A percentile compares a stretch with the other conserved stretches of the same genome.
Conservation (phyloP, 2,329 filamentous ascomycete genomes). For the Sporothrix brasiliensis region DNA sequence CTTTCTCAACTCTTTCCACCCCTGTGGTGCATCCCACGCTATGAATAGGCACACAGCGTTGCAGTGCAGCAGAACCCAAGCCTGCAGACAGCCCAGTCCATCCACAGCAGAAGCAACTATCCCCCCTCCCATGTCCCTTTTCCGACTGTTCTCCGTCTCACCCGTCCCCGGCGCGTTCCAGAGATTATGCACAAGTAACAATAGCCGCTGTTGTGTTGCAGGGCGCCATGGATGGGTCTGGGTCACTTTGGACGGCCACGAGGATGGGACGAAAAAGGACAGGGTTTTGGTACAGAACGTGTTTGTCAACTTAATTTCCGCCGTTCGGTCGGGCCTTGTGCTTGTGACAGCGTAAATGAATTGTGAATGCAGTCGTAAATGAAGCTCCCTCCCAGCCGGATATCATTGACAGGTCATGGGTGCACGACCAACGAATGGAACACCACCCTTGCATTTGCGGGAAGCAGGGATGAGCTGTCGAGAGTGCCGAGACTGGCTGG, state of each 20-base stretch:
- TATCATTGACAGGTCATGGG: not conserved
- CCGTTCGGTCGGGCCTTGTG: not conserved
- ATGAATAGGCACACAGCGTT: conserved; percentile 22
- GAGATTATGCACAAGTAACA: conserved; percentile 9
- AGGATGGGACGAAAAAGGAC: not conserved
- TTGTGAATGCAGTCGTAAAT: not conserved
- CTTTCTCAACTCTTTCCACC: not conserved
- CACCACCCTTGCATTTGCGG: not conserved
- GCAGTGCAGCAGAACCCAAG: conserved; percentile 4
- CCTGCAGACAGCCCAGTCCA: not conserved
- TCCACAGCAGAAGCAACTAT: not conserved
- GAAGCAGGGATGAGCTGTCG: conserved; percentile 17
- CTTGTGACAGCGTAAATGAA: not conserved
- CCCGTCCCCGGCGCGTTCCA: not conserved
- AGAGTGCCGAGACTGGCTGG: not conserved
- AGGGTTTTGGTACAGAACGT: not conserved
- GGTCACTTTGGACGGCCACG: not conserved
- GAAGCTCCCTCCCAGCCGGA: not conserved
- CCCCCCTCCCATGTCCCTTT: not conserved
- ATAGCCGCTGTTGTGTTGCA: conserved; percentile 5
- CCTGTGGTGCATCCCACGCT: conserved; percentile 1
- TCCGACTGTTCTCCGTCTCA: not conserved
- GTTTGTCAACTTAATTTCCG: conserved; percentile 2
- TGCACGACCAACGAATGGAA: not conserved
- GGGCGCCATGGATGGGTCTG: not conserved